A percentile compares a stretch with the other conserved stretches of the same genome.
These are phyloP conservation scores for Coffea eugenioides DNA, from an alignment of 257 asterid genomes.

Conservation along the genomic window DNA sequence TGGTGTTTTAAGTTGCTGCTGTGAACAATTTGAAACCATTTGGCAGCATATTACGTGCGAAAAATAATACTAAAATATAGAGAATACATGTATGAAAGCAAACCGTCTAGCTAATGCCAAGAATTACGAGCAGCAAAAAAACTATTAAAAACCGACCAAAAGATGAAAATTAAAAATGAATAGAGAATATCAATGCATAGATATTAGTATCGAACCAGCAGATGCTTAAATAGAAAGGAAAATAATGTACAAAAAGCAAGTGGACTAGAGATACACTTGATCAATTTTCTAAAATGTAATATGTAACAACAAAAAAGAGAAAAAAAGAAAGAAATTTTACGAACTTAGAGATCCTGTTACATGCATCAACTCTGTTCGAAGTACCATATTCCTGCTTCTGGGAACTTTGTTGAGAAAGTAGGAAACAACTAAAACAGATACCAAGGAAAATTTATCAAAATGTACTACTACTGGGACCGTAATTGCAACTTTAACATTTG, in stretches of 20 bases:
- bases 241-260: background rate
- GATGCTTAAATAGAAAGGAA: background rate
- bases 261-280: background rate
- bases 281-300: background rate
- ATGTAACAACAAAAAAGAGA: no score
- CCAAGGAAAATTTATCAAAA: background rate
- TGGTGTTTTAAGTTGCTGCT: no score
- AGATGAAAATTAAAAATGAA: no score
- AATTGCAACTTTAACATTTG: slow-evolving; percentile 20
- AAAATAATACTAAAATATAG: no score
- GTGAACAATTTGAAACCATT: no score
- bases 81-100: no score
- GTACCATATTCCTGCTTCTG: slow-evolving; percentile 10
- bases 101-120: no score
- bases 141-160: no score
- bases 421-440: background rate
- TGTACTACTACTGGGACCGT: background rate
- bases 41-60: no score
- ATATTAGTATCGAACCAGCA: background rate
- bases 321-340: background rate
- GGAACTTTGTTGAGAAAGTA: slow-evolving; percentile 5
- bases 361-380: background rate
- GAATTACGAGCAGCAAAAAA: no score
- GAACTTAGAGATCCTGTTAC: background rate
- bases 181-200: no score